phyloP scores from a whole-genome alignment of 257 asterid genomes.

The Solanum commersonii region DNA sequence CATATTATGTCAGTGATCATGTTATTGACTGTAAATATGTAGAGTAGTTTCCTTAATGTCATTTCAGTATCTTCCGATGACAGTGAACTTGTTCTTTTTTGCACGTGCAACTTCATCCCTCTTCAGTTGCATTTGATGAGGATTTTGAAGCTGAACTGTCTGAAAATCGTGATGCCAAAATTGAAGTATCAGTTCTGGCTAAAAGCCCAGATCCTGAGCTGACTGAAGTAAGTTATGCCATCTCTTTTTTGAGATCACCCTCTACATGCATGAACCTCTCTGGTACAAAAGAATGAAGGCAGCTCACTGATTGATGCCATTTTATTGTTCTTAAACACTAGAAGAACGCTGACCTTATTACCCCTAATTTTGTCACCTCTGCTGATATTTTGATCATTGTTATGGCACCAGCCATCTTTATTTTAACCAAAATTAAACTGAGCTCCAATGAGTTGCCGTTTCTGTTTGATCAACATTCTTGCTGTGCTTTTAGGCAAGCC shows the following conservation, averaged over 20 bases:
- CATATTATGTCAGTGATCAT: neutral
- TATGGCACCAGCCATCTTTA: neutral
- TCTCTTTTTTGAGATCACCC: neutral
- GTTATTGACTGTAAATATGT: neutral
- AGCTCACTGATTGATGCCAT: neutral
- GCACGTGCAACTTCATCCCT: neutral
- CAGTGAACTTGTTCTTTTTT: neutral
- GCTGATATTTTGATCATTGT: neutral
- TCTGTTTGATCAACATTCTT: neutral
- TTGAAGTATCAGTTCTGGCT: slow-evolving; percentile 62
- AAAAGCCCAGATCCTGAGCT: slow-evolving; percentile 79
- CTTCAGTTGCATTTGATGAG: slow-evolving; percentile 90
- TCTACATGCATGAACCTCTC: neutral
- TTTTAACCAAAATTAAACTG: neutral
- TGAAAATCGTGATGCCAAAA: slow-evolving; percentile 76
- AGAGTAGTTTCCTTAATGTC: neutral
- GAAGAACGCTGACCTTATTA: neutral
- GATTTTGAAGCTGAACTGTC: slow-evolving; percentile 89
- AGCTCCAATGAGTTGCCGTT: neutral
- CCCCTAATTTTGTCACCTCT: neutral
- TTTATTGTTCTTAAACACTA: neutral
- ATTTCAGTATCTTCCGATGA: neutral
- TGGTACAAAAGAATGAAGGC: neutral
- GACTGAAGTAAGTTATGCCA: slow-evolving; percentile 50
- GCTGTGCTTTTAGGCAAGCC: neutral